A percentile compares a stretch with the other conserved stretches of the same genome.
These are phyloP conservation scores for Lumnitzera racemosa DNA, from an alignment of 345 rosid genomes.

Conservation along the genomic window DNA sequence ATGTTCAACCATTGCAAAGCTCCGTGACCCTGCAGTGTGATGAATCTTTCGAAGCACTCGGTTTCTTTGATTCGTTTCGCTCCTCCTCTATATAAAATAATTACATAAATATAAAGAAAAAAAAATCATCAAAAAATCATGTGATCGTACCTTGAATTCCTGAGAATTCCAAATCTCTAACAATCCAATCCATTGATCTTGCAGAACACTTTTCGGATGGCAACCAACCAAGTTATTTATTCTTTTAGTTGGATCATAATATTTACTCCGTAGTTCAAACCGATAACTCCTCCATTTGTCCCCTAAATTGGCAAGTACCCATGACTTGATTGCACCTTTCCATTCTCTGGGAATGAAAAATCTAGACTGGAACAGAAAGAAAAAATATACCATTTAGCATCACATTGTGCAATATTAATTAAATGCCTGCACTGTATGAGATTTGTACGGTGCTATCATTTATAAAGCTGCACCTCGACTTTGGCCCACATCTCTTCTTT, in stretches of 20 bases:
- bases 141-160: constrained; percentile 1
- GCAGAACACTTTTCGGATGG: neutral
- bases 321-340: too few relatives aligned
- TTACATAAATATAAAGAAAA: too few relatives aligned
- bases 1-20: constrained; percentile 5
- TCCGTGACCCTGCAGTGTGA: constrained; percentile 6
- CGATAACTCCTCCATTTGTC: constrained; percentile 6
- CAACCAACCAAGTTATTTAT: neutral
- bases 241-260: constrained; percentile 2
- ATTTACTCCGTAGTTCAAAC: neutral
- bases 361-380: too few relatives aligned
- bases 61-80: constrained; percentile 4
- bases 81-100: neutral
- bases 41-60: neutral
- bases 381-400: too few relatives aligned
- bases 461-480: constrained; percentile 3
- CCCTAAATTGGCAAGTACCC: neutral
- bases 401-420: too few relatives aligned
- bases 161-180: constrained; percentile 2
- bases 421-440: too few relatives aligned
- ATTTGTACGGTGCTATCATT: too few relatives aligned
- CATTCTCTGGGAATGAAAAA: too few relatives aligned
- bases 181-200: constrained; percentile 6
- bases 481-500: constrained; percentile 4
- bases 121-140: too few relatives aligned